Percentiles rank a stretch among this genome's conserved stretches.
Evolutionary conservation across 768 basidiomycete genomes (phyloP).

Genomic region (Mycena filopes): DNA sequence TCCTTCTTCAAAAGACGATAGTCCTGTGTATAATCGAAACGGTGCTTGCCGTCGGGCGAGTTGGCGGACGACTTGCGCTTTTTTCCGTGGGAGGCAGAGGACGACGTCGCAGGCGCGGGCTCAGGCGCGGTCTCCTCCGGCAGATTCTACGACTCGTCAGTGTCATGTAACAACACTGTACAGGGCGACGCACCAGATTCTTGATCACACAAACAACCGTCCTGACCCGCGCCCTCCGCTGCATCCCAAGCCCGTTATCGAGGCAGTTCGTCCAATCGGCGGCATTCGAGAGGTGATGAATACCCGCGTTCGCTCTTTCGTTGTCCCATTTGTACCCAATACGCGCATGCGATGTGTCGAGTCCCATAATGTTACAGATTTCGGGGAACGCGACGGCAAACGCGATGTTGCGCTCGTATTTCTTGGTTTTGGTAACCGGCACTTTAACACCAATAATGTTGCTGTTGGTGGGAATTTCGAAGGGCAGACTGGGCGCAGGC

Average conservation of each 20-base stretch:
- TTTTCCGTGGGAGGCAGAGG: no score
- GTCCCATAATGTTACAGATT: constrained; percentile 10
- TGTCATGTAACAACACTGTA: neutral
- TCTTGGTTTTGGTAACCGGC: neutral
- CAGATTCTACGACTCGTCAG: neutral
- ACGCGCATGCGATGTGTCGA: neutral
- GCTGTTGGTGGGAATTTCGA: constrained; percentile 15
- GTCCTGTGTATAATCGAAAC: constrained; percentile 13
- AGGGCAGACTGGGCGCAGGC: no score
- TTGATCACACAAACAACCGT: no score
- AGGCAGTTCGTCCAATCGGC: constrained; percentile 13
- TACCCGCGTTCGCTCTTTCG: neutral
- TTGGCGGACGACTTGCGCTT: constrained; percentile 8
- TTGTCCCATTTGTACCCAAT: constrained; percentile 26
- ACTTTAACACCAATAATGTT: constrained; percentile 2
- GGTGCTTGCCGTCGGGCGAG: neutral
- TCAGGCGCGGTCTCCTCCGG: constrained; percentile 7
- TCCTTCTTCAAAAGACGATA: constrained; percentile 1
- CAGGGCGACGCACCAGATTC: constrained; percentile 12
- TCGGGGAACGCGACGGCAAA: neutral
- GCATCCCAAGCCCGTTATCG: neutral
- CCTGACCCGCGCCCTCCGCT: no score
- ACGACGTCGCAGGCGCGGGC: no score
- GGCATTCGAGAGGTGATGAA: constrained; percentile 1
- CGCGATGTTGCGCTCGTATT: neutral